Evolutionary conservation across 495 filamentous ascomycete species (phyloP).

Genomic region (Aspergillus avenaceus): DNA sequence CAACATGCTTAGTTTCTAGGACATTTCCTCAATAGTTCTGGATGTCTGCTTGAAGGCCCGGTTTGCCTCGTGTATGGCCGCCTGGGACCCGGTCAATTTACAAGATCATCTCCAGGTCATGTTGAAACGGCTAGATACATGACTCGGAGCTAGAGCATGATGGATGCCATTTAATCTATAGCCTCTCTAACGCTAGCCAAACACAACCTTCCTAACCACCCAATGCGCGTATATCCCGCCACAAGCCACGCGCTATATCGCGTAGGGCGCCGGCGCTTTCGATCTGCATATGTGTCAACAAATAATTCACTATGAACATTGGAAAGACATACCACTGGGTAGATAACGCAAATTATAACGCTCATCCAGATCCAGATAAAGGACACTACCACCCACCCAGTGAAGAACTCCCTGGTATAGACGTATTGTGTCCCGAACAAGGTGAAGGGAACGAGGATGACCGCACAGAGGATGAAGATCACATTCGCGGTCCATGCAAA

Average conservation of each 20-base stretch:
- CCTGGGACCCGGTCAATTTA: too few species aligned
- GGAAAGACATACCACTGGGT: conserved; percentile 28
- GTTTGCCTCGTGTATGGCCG: too few species aligned
- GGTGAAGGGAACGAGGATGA: conserved; percentile 38
- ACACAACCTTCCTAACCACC: too few species aligned
- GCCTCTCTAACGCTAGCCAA: too few species aligned
- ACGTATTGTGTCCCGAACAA: conserved; percentile 36
- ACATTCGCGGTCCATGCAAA: conserved; percentile 24
- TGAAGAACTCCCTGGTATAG: conserved; percentile 33
- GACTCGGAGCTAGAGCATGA: too few species aligned
- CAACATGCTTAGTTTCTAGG: too few species aligned
- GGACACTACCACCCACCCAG: conserved; percentile 40
- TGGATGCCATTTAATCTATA: too few species aligned
- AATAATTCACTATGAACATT: neutral
- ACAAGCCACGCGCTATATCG: conserved; percentile 19
- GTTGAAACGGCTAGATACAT: too few species aligned
- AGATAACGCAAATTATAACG: conserved; percentile 39
- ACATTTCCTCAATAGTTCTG: too few species aligned
- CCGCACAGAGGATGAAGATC: conserved; percentile 27
- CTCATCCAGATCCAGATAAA: conserved; percentile 43
- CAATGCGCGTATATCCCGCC: conserved; percentile 16
- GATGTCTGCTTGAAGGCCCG: too few species aligned
- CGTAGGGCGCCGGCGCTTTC: conserved; percentile 32
- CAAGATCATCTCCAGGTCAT: too few species aligned
- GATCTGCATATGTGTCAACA: conserved; percentile 9